phyloP scores from a whole-genome alignment of 305 asterid genomes.

The Fraxinus floribunda region DNA sequence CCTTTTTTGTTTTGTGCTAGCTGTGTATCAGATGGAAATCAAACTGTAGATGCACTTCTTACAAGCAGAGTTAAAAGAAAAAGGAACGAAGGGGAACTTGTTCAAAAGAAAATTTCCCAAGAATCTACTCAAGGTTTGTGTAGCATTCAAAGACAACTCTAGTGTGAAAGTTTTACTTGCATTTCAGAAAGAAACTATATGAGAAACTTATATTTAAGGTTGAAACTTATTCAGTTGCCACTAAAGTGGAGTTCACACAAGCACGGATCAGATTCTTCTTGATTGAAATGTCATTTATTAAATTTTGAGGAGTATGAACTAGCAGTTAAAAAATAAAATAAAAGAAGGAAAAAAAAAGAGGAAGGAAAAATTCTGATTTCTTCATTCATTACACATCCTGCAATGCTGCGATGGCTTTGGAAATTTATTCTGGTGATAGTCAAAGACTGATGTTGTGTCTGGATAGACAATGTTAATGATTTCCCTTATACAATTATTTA shows the following conservation, averaged over 20 bases:
- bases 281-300: constrained; percentile 1
- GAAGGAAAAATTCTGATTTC: not conserved
- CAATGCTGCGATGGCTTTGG: constrained; percentile 9
- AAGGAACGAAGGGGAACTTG: constrained; percentile 52
- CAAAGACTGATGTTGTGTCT: constrained; percentile 15
- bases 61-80: constrained; percentile 83
- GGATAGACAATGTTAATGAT: constrained; percentile 14
- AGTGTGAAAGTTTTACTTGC: not conserved
- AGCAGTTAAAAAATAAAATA: not conserved
- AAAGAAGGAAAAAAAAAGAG: not conserved
- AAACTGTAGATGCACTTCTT: constrained; percentile 83
- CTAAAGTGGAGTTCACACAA: not conserved
- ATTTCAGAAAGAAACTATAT: not conserved
- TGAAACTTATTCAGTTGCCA: not conserved
- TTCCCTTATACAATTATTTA: not conserved
- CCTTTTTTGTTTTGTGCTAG: constrained; percentile 48
- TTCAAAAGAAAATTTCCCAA: constrained; percentile 40
- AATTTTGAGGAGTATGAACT: not conserved
- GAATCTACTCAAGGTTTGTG: constrained; percentile 52
- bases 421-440: constrained; percentile 1
- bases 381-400: not conserved
- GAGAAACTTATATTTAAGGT: not conserved
- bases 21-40: constrained; percentile 83
- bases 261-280: constrained; percentile 1
- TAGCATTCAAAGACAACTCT: constrained; percentile 3